Conservation (phyloP, 352 stramenopile genomes). For the Phytophthora sp. region DNA sequence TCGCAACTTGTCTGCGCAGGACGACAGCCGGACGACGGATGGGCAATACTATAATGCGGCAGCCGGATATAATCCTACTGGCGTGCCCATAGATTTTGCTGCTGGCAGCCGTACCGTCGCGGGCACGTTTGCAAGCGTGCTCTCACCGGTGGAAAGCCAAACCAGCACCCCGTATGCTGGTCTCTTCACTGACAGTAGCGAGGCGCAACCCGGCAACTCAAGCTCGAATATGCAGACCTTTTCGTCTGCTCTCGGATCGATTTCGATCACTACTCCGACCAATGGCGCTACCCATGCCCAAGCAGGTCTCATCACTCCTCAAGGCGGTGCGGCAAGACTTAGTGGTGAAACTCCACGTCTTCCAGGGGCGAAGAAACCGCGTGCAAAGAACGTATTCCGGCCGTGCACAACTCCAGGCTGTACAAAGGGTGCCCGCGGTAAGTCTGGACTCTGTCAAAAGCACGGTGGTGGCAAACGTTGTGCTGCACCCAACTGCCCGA, state of each 20-base stretch:
- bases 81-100: conserved; percentile 2
- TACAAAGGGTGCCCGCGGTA: conserved; percentile 79
- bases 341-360: conserved; percentile 19
- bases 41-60: conserved; percentile 25
- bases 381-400: conserved; percentile 77
- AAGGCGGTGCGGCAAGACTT: conserved; percentile 3
- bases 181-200: conserved; percentile 35
- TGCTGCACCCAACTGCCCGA: conserved; percentile 58
- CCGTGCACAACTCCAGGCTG: conserved; percentile 66
- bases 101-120: not conserved
- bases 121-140: conserved; percentile 15
- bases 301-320: conserved; percentile 32
- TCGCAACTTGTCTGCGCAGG: not conserved
- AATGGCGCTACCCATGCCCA: conserved; percentile 15
- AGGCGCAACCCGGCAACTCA: conserved; percentile 3
- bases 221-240: conserved; percentile 33
- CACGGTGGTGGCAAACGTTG: conserved; percentile 88
- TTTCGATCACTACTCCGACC: conserved; percentile 29
- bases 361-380: conserved; percentile 60
- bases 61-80: conserved; percentile 19
- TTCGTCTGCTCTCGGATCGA: conserved; percentile 27
- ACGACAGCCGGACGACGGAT: conserved; percentile 10
- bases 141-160: conserved; percentile 17
- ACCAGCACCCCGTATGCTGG: conserved; percentile 15
- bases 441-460: conserved; percentile 85